phyloP scores from a whole-genome alignment of 352 stramenopile genomes.

The Pythium oligandrum region DNA sequence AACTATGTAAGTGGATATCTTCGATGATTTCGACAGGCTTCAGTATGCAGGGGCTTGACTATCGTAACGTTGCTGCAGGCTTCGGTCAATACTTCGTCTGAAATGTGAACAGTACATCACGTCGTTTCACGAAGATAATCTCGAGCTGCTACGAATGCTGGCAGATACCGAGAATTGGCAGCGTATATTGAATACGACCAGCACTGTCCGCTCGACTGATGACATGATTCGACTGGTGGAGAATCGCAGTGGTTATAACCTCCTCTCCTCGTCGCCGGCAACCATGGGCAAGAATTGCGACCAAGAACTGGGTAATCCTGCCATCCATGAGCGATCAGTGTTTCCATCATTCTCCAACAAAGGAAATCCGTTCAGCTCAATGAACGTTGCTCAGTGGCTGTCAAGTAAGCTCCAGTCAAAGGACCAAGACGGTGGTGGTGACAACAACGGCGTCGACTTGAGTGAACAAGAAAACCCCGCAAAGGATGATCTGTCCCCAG shows the following conservation, averaged over 20 bases:
- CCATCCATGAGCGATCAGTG: constrained; percentile 64
- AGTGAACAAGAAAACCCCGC: constrained; percentile 1
- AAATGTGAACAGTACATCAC: constrained; percentile 82
- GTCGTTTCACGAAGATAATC: constrained; percentile 76
- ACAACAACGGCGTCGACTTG: constrained; percentile 6
- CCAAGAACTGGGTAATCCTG: too few relatives aligned
- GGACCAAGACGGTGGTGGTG: background rate
- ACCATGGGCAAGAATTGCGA: too few relatives aligned
- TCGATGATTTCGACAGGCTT: constrained; percentile 1
- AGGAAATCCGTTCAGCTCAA: constrained; percentile 58
- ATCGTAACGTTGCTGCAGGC: constrained; percentile 18
- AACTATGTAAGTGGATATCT: constrained; percentile 45
- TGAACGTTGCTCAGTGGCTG: constrained; percentile 51
- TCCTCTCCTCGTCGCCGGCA: constrained; percentile 9
- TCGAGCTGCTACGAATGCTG: constrained; percentile 79
- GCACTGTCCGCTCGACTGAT: constrained; percentile 36
- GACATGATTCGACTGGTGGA: constrained; percentile 65
- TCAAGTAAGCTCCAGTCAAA: constrained; percentile 13
- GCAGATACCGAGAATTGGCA: constrained; percentile 84
- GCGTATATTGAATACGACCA: constrained; percentile 47
- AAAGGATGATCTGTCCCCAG: constrained; percentile 2
- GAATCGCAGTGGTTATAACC: constrained; percentile 68
- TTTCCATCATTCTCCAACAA: constrained; percentile 57
- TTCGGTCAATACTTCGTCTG: constrained; percentile 60
- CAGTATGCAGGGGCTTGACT: constrained; percentile 1